Base-by-base conservation (phyloP, 108 stramenopile species). In the Pseudonitzschia delicatissima region DNA sequence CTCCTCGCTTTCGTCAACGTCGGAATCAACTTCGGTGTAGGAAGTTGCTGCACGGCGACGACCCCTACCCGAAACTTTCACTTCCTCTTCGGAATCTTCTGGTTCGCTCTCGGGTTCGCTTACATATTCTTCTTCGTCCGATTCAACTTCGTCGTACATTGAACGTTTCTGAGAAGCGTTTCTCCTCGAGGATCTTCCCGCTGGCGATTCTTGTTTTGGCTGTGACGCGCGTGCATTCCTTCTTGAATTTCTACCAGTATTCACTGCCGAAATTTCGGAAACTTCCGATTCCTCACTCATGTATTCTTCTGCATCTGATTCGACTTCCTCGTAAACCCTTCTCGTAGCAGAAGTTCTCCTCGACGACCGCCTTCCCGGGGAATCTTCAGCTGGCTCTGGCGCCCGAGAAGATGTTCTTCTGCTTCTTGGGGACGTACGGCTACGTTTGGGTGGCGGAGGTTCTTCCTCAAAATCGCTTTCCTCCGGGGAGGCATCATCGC, bases 1-100 rank as follows among this genome's bases (percentile, higher is more conserved):
- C 31, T 40, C 49, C 18, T 73, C 72, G 6, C 64, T 64, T 48
- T 66, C 72, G 18, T 71, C 60, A 0, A 62, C 58, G 40, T 64
- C 72, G 35, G 34, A 32, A 23, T 73, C 65, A 3, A 3, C 5
- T 3, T n/a, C 45, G 11, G 5, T 45, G 11, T 17, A 45, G 45
- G n/a, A n/a, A 45, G 45, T 13, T 4, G 45, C 15, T n/a, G 15
- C 18, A 3, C n/a, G 5, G 9, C 45, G 45, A 21, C 47, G 13
- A 2, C n/a, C 2, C 20, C 47, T 48, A 7, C 47, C 13, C 47
- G 47, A 48, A 23, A 1, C 23, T 48, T 23, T 48, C 2, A 17
- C 47, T n/a, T n/a, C n/a, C n/a, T n/a, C n/a, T 4, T 70, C 65
- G 3, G 12, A 20, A 7, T 71, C 69, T 21, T 64, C 62, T 12